Percentiles rank a stretch among this genome's conserved stretches.
phyloP scores from a whole-genome alignment of 139 green algal species.

The Tetratostichococcus sp. region DNA sequence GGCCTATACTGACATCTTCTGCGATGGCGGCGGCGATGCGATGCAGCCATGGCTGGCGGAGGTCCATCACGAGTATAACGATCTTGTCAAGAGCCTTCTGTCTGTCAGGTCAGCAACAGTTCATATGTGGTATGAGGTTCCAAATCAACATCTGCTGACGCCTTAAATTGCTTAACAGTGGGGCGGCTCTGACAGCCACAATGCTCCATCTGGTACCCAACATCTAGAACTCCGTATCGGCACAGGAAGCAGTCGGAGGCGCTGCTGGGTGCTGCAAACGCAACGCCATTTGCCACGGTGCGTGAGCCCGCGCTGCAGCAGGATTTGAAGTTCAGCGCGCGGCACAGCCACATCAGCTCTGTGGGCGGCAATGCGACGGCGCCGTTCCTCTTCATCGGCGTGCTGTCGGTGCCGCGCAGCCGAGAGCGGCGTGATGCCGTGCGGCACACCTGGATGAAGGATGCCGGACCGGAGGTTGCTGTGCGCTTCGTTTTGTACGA shows the following conservation, averaged over 20 bases:
- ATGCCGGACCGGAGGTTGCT: constrained; percentile 1
- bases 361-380: neutral
- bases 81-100: neutral
- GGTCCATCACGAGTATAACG: neutral
- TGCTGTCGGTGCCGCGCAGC: neutral
- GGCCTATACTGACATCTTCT: neutral
- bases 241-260: neutral
- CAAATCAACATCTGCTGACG: too few species aligned
- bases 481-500: constrained; percentile 20
- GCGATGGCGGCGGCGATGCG: neutral
- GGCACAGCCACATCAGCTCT: neutral
- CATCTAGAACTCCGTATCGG: too few species aligned
- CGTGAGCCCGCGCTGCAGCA: too few species aligned
- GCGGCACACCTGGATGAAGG: constrained; percentile 11
- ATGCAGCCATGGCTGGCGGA: neutral
- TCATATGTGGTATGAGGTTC: too few species aligned
- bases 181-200: too few species aligned
- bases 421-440: constrained; percentile 2
- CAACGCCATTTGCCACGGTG: too few species aligned
- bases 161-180: too few species aligned
- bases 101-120: neutral
- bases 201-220: too few species aligned
- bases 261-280: neutral
- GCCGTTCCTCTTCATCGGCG: neutral
- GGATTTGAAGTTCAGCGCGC: too few species aligned